Base-by-base conservation (phyloP, 108 stramenopile species). In the Cyclotella sp. region DNA sequence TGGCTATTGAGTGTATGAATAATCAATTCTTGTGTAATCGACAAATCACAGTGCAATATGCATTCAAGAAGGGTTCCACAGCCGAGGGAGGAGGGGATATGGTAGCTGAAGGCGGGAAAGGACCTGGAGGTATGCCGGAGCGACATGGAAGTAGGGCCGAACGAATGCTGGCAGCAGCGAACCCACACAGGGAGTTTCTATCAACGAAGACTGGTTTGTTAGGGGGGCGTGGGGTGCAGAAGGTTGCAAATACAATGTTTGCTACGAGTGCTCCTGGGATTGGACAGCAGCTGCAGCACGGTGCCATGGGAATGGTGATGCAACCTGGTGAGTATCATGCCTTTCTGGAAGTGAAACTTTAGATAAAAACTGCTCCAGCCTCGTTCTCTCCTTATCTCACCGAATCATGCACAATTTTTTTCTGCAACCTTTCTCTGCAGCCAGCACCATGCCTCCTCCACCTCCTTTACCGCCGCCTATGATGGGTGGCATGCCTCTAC, bases 1-100 rank as follows among this genome's bases (percentile, higher is more conserved):
- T 92, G 40, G 99, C 99, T 5, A 96, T 99, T 71, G 98, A 99
- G 66, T 97, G 95, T 79, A 99, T 99, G 99, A 93, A 99, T 85
- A 89, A 91, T 45, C 98, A 98, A 72, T 99, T 84, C 83, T 82
- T 99, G 69, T 94, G 97, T 78, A 96, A 97, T 85, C 86, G 98
- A 3, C 96, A 95, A 70, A 98, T 99, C 68, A 70, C 85, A 0
- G 97, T 99, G 27, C 95, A 98, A 83, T 99, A 98, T 76, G 98
- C 98, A 30, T 97, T 97, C 79, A 99, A 98, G 79, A 97, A 96
- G 81, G 96, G 95, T 51, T 81, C 92, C 11, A 34, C 87, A 55
- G 44, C 44, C 28, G 68, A 30, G 55, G 72, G 66, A 16, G 82
- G 59, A 53, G 84, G 52, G 19, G 79, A 80, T 42, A 88, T 45